Evolutionary conservation across 371 early-diverging fungal species (phyloP).

Genomic region (Nematocida minor): DNA sequence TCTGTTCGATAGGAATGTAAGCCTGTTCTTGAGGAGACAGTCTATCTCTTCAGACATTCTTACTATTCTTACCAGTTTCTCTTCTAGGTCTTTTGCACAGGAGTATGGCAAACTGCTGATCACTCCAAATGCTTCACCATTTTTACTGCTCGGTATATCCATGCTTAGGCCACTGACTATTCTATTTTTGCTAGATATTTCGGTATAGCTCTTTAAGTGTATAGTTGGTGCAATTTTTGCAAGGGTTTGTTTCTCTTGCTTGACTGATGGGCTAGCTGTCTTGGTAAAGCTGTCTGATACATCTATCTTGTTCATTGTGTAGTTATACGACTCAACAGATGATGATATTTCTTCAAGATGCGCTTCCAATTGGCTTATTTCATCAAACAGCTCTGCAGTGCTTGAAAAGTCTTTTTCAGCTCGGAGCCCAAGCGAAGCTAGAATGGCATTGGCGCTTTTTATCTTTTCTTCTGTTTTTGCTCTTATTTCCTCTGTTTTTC

Average conservation of each 20-base stretch:
- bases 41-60: neutral
- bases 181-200: neutral
- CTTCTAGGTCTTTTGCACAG: neutral
- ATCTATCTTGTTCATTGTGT: neutral
- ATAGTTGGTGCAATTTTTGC: neutral
- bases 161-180: neutral
- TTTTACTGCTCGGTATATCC: neutral
- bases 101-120: neutral
- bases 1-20: neutral
- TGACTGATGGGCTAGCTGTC: neutral
- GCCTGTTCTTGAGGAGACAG: neutral
- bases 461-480: slow-evolving; percentile 22
- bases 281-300: neutral
- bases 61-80: neutral
- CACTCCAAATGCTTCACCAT: neutral
- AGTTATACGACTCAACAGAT: neutral
- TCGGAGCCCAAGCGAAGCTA: neutral
- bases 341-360: neutral
- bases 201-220: neutral
- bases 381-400: neutral
- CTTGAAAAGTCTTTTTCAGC: neutral
- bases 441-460: neutral
- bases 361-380: slow-evolving; percentile 23
- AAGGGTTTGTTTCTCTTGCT: too few species aligned
- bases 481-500: slow-evolving; percentile 19